A percentile compares a stretch with the other conserved stretches of the same genome.
These are phyloP conservation scores for Podaxis sp. DNA, from an alignment of 768 basidiomycete genomes.

Conservation along the genomic window DNA sequence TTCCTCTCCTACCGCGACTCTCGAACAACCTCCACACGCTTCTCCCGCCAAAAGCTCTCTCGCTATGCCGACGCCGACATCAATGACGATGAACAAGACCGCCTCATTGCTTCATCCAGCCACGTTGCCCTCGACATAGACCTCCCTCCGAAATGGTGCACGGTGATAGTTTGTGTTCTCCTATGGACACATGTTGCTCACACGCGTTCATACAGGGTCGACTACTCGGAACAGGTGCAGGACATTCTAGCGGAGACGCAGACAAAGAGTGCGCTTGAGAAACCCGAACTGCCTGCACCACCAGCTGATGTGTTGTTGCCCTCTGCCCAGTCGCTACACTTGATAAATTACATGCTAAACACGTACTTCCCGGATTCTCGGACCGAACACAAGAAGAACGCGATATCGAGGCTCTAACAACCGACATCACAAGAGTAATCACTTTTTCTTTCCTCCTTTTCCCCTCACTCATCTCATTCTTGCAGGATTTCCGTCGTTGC, in stretches of 20 bases:
- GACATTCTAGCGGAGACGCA: constrained; percentile 67
- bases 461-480: constrained; percentile 25
- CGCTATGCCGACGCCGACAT: constrained; percentile 49
- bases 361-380: constrained; percentile 93
- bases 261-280: constrained; percentile 67
- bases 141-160: constrained; percentile 87
- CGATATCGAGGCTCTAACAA: constrained; percentile 86
- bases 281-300: constrained; percentile 17
- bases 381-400: constrained; percentile 93
- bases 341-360: constrained; percentile 95
- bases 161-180: constrained; percentile 19
- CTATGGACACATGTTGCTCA: constrained; percentile 23
- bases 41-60: constrained; percentile 36
- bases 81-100: constrained; percentile 62
- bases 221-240: constrained; percentile 88
- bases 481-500: constrained; percentile 66
- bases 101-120: constrained; percentile 51
- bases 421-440: constrained; percentile 83
- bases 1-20: constrained; percentile 95
- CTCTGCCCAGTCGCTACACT: constrained; percentile 68
- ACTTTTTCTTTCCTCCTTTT: constrained; percentile 40
- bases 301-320: constrained; percentile 19
- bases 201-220: constrained; percentile 63
- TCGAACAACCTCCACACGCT: constrained; percentile 42
- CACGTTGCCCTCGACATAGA: constrained; percentile 55